phyloP scores from a whole-genome alignment of 1,139 yeast genomes.

The Hansenula lynferdii region DNA sequence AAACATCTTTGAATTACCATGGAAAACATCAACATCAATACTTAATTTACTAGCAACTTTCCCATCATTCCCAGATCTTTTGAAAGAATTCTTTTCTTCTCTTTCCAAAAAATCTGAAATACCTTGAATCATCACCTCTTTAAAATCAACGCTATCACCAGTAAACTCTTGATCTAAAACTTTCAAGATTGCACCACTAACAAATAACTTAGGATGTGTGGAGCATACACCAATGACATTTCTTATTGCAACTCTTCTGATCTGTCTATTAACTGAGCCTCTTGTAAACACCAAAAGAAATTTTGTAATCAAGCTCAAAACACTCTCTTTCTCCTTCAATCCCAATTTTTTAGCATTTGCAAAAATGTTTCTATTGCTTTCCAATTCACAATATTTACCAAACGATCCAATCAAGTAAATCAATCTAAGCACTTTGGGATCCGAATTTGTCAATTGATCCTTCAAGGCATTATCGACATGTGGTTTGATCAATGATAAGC shows the following conservation, averaged over 20 bases:
- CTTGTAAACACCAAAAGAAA: conserved; percentile 50
- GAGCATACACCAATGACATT: conserved; percentile 55
- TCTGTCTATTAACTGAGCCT: conserved; percentile 24
- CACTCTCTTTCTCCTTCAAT: conserved; percentile 46
- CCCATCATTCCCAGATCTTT: conserved; percentile 31
- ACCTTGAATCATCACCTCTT: conserved; percentile 49
- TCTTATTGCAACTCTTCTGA: conserved; percentile 48
- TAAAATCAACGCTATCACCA: conserved; percentile 31
- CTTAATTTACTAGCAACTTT: conserved; percentile 29
- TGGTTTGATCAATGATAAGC: conserved; percentile 44
- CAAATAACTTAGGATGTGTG: conserved; percentile 56
- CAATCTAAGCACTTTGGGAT: conserved; percentile 49
- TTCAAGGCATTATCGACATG: conserved; percentile 31
- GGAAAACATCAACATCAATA: conserved; percentile 45
- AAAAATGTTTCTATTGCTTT: conserved; percentile 38
- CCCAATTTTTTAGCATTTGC: conserved; percentile 32
- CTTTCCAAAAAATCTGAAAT: conserved; percentile 48
- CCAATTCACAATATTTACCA: conserved; percentile 63
- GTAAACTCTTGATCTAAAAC: conserved; percentile 50
- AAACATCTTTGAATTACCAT: conserved; percentile 41
- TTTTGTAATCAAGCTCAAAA: conserved; percentile 51
- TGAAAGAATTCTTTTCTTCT: conserved; percentile 44
- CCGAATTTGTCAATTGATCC: conserved; percentile 25
- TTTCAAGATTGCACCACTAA: conserved; percentile 46
- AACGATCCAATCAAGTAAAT: conserved; percentile 62